These are phyloP conservation scores for Marchantia polymorpha DNA, from an alignment of 225 moss, liverwort and hornwort genomes.

Conservation along the genomic window DNA sequence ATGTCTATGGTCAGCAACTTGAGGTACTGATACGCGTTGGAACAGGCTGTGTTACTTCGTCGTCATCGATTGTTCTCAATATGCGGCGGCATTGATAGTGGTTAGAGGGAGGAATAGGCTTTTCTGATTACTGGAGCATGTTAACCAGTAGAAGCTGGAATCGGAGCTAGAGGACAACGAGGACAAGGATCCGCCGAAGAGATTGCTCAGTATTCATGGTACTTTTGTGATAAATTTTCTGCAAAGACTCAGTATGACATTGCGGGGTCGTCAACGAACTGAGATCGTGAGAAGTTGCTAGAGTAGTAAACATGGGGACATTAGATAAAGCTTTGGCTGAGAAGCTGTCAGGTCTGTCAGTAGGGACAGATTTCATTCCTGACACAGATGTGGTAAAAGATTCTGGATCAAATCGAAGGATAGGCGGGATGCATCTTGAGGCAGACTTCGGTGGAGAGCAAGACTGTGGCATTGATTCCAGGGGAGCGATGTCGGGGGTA, in stretches of 20 bases:
- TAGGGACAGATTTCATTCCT: not conserved
- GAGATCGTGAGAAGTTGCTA: not conserved
- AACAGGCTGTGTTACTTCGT: too few species aligned
- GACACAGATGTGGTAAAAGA: too few species aligned
- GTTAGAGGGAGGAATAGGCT: conserved; percentile 40
- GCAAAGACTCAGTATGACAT: not conserved
- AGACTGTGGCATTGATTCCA: not conserved
- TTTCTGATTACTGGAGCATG: conserved; percentile 48
- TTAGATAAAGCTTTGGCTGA: not conserved
- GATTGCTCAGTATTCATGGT: conserved; percentile 13
- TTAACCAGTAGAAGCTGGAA: conserved; percentile 41
- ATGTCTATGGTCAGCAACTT: too few species aligned
- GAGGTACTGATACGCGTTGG: too few species aligned
- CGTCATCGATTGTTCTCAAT: conserved; percentile 9
- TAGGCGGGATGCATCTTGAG: too few species aligned
- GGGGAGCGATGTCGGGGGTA: not conserved
- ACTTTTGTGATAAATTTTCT: not conserved
- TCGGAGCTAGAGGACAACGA: conserved; percentile 26
- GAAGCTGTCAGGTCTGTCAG: not conserved
- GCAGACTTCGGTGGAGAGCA: too few species aligned
- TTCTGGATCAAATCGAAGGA: too few species aligned
- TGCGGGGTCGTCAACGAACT: not conserved
- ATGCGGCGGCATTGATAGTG: too few species aligned
- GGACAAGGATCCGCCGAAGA: not conserved
- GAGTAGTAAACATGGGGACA: not conserved